Conservation (phyloP, 2,329 filamentous ascomycete species). For the Trichoderma simmonsii region DNA sequence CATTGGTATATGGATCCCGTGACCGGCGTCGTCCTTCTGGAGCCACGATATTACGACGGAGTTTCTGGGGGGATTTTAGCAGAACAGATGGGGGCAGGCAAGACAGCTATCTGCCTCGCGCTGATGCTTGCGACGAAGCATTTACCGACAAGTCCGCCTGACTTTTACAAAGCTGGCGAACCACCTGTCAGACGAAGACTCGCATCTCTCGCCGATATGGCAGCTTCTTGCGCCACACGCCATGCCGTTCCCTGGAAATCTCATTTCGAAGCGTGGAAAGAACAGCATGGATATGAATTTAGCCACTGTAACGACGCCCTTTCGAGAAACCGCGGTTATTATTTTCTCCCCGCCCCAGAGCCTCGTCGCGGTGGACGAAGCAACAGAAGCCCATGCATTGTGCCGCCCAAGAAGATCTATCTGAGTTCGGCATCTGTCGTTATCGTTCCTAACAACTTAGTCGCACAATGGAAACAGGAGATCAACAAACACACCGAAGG, state of each 20-base stretch:
- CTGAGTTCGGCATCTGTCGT: constrained; percentile 71
- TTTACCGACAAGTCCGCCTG: constrained; percentile 64
- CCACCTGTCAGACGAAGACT: constrained; percentile 43
- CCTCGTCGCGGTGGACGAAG: constrained; percentile 29
- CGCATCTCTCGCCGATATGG: constrained; percentile 71
- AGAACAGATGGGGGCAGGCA: constrained; percentile 79
- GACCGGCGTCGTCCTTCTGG: constrained; percentile 57
- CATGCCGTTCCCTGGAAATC: constrained; percentile 68
- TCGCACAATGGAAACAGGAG: constrained; percentile 80
- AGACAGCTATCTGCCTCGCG: constrained; percentile 81
- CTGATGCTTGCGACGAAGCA: constrained; percentile 72
- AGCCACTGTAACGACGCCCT: constrained; percentile 55
- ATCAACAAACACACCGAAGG: constrained; percentile 72
- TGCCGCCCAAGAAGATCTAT: constrained; percentile 50
- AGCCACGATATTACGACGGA: constrained; percentile 71
- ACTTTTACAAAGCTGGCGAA: constrained; percentile 49
- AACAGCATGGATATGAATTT: constrained; percentile 47
- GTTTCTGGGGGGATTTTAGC: constrained; percentile 74
- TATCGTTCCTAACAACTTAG: constrained; percentile 77
- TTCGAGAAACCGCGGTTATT: constrained; percentile 55
- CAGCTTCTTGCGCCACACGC: constrained; percentile 64
- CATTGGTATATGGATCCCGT: constrained; percentile 69
- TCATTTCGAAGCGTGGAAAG: constrained; percentile 54
- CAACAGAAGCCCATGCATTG: constrained; percentile 5
- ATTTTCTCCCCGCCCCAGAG: constrained; percentile 50